A percentile compares a stretch with the other conserved stretches of the same genome.
Evolutionary conservation across 2,329 filamentous ascomycete genomes (phyloP).

Genomic region (Penicillium sp.): DNA sequence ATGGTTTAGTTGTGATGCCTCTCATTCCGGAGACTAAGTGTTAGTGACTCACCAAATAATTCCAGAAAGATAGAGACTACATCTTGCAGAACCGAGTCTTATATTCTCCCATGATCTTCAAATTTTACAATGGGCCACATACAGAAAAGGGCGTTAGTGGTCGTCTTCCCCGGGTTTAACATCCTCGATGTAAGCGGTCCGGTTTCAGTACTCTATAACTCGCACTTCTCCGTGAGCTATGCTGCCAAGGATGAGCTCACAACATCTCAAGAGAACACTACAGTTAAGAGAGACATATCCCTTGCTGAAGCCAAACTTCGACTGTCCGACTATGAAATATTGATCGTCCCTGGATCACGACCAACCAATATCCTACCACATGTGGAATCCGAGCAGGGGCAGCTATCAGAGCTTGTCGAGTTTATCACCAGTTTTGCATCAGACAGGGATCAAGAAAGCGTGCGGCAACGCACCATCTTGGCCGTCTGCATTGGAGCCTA

Average conservation of each 20-base stretch:
- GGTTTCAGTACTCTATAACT: neutral
- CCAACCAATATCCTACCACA: neutral
- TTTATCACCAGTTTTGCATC: neutral
- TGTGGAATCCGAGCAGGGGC: neutral
- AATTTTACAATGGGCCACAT: neutral
- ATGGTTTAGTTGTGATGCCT: neutral
- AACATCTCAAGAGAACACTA: neutral
- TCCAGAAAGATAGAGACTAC: neutral
- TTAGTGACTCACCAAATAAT: neutral
- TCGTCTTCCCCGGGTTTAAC: neutral
- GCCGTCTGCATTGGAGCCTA: neutral
- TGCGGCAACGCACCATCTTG: neutral
- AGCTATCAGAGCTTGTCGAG: neutral
- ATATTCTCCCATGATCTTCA: neutral
- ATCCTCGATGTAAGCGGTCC: neutral
- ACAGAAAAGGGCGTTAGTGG: neutral
- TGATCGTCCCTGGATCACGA: neutral
- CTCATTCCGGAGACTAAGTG: neutral
- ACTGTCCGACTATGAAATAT: neutral
- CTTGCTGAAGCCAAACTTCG: neutral
- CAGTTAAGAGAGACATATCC: neutral
- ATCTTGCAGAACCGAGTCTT: neutral
- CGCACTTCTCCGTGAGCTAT: neutral
- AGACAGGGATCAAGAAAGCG: neutral
- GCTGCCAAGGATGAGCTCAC: conserved; percentile 1